Percentiles rank a stretch among this genome's conserved stretches.
These are phyloP conservation scores for Saturnispora ahearnii DNA, from an alignment of 805 yeast genomes.

Conservation along the genomic window DNA sequence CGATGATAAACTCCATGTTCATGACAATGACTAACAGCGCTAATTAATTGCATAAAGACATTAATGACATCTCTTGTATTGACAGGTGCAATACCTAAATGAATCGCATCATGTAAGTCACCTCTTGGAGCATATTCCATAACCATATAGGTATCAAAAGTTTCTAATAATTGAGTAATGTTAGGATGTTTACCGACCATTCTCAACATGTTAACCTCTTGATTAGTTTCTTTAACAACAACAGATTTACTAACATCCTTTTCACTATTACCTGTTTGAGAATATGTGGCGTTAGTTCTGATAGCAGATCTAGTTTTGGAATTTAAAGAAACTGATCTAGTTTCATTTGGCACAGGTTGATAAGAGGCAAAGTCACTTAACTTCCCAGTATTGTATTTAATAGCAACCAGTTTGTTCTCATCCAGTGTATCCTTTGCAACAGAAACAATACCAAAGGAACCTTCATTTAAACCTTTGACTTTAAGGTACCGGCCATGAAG, in stretches of 20 bases:
- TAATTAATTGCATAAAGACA: constrained; percentile 41
- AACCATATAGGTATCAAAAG: constrained; percentile 43
- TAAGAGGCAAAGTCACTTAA: constrained; percentile 33
- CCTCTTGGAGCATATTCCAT: constrained; percentile 85
- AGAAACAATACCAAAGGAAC: constrained; percentile 88
- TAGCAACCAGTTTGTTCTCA: constrained; percentile 55
- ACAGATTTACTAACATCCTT: constrained; percentile 24
- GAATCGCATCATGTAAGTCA: constrained; percentile 75
- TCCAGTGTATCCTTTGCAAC: constrained; percentile 63
- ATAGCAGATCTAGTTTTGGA: constrained; percentile 12
- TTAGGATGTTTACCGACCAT: constrained; percentile 49
- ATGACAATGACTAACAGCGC: constrained; percentile 45
- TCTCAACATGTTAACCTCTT: constrained; percentile 58
- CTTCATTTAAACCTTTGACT: constrained; percentile 73
- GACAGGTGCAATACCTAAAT: constrained; percentile 51
- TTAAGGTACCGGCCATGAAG: constrained; percentile 57
- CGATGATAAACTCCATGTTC: constrained; percentile 41
- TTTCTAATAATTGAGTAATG: constrained; percentile 38
- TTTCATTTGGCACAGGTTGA: constrained; percentile 11
- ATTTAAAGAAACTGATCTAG: constrained; percentile 12
- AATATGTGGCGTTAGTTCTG: constrained; percentile 8
- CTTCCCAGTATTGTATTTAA: constrained; percentile 69
- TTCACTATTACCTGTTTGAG: constrained; percentile 10
- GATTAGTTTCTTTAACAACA: constrained; percentile 49
- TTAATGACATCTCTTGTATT: constrained; percentile 47